Base-by-base conservation (phyloP, 1,284 basidiomycete species). In the Moniliella sp. region DNA sequence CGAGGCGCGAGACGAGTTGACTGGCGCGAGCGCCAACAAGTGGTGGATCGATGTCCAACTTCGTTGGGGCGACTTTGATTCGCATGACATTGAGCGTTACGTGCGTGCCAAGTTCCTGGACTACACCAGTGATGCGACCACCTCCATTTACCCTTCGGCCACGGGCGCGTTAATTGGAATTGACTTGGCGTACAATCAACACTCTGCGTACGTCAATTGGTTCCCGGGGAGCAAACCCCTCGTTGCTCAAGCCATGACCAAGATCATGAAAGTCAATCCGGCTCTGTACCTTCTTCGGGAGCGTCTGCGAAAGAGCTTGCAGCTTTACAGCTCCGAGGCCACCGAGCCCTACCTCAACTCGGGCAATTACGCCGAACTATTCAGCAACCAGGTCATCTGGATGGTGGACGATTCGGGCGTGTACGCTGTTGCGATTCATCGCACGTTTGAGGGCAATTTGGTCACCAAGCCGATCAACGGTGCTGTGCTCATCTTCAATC, bases 361-460 rank as follows among this genome's bases (percentile, higher is more conserved):
- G 51, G 61, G 78, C 69, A 93, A 93, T 64, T 86, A 93, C 62
- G 86, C 84, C 3, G 86, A 93, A 64, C 64, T 93, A 28, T 93
- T 93, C 69, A 84, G 81, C n/a, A 97, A 97, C 64, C 88, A 94
- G 63, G 88, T 97, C 62, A 94, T 97, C 46, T 99, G 88, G 91
- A 94, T 97, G 59, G 84, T 97, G 44, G 91, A 99, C 58, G 91
- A 99, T 61, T 94, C 91, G 28, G 94, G 94, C 51, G 91, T 97
- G 16, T 97, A 99, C 65, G 83, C 91, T 48, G 91, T 99, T 35
- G 97, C 88, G 5, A 97, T 99, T 57, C 91, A 97, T 69, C 93
- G 94, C 68, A 97, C 88, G 5, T 97, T 99, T 62, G 91, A 97
- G 67, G 91, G 86, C 60, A 99, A 97, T 64, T 72, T 94, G 72